Evolutionary conservation across 2,329 filamentous ascomycete genomes (phyloP).

Genomic region (Alternaria sp.): DNA sequence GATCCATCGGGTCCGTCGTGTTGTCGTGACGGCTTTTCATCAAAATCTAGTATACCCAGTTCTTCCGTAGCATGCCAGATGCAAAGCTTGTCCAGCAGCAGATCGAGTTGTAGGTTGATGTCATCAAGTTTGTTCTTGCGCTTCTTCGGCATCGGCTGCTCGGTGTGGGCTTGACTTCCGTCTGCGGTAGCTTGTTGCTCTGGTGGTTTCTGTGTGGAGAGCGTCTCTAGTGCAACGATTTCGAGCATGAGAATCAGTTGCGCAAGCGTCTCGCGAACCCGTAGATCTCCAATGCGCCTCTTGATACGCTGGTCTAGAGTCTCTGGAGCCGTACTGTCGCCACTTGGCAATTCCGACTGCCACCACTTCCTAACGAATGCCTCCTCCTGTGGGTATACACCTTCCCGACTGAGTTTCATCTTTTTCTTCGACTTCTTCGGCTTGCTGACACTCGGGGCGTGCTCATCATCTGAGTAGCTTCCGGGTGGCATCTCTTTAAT

Average conservation of each 20-base stretch:
- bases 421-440: conserved; percentile 52
- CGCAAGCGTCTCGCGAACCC: conserved; percentile 77
- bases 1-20: conserved; percentile 27
- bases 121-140: conserved; percentile 69
- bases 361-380: conserved; percentile 73
- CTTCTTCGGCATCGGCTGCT: conserved; percentile 42
- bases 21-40: conserved; percentile 32
- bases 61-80: conserved; percentile 82
- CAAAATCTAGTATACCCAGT: conserved; percentile 54
- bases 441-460: conserved; percentile 39
- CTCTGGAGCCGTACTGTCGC: conserved; percentile 38
- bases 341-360: conserved; percentile 55
- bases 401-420: conserved; percentile 68
- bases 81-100: conserved; percentile 77
- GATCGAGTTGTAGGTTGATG: conserved; percentile 69
- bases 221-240: conserved; percentile 71
- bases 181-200: conserved; percentile 19
- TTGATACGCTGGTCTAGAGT: conserved; percentile 60
- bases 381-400: conserved; percentile 71
- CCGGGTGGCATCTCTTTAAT: conserved; percentile 63
- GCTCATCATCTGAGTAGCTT: conserved; percentile 52
- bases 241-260: conserved; percentile 83
- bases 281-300: conserved; percentile 68
- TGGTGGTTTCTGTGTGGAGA: conserved; percentile 43
- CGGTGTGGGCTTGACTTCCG: conserved; percentile 23